Base-by-base conservation (phyloP, 129 eudicot genomes). In the Logfia minima region DNA sequence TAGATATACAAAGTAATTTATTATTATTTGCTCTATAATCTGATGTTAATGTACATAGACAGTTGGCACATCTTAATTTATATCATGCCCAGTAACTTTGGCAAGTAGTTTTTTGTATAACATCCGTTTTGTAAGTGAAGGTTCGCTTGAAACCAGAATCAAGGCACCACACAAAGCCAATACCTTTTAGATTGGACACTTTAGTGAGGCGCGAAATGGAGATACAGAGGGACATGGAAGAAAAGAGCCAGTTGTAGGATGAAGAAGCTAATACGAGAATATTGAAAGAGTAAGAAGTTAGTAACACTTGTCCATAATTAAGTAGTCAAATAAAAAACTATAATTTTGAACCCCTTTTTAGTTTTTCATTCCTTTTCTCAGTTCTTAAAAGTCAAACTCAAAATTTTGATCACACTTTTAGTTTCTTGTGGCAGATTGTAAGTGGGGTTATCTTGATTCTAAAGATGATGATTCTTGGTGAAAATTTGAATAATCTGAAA, bases 181-280 rank as follows among this genome's bases (percentile, higher is more conserved):
- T 26, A 8, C 63, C 63, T 18, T n/a, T 58, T 58, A 19, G 24
- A 58, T 58, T 19, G 63, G 63, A 58, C 19, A 19, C 10, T 19
- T 58, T 58, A 58, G 26, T 19, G 63, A 58, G 63, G 63, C 26
- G 4, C 19, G 24, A 58, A 58, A 58, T 19, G 3, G 63, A 58
- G 63, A 5, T 58, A n/a, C 28, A 58, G 11, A 7, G 24, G 4
- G 24, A 58, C 24, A 58, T 58, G 9, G 63, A 58, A 58, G 24
- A n/a, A 58, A 58, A 3, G 9, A 58, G 21, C 1, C 63, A 19
- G 59, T 90, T 78, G 81, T 87, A 91, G 75, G 71, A 66, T 78
- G 88, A 87, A 77, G 94, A 91, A 85, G 92, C 94, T 62, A 83
- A 72, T 59, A 77, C 64, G 92, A 88, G 86, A 78, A 51, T 71